Evolutionary conservation across 2,329 filamentous ascomycete species (phyloP), one percentile per base, ranked within the genome.

Genomic region (Fusarium oligoseptatum): DNA sequence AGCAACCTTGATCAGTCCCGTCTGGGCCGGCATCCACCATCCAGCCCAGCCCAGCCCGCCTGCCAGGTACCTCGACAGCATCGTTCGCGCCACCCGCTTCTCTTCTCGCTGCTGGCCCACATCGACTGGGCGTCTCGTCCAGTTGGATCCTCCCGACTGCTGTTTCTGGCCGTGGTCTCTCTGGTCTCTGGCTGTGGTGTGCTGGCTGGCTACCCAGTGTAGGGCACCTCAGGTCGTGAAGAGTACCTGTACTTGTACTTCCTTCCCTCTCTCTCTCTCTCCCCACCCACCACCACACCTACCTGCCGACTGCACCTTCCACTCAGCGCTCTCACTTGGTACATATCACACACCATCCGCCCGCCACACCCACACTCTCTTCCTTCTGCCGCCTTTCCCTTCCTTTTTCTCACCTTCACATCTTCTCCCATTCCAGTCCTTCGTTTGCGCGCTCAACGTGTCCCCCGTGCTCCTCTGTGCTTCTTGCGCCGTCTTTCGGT

Each of bases 351-450:
- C 71, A 73, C 74, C 72, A 68, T 67, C 74, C 75, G 65, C 78
- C 76, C 74, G 71, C 57, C 72, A 75, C 74, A 74, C 72, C 76
- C 76, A 77, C 75, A 50, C 71, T 36, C 52, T 41, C 56, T 37
- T 58, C 36, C 36, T 71, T 73, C 71, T 55, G 45, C 71, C 72
- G 66, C 72, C 56, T 74, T 76, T 76, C 74, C 76, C 75, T 71
- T 74, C 71, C 71, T 73, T 73, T 73, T 78, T 71, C 76, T 55
- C 78, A 74, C 73, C 75, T 77, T 79, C 80, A 77, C 77, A 76
- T 77, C 79, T 78, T 71, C 74, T 75, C 78, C 78, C 70, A 79
- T 83, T 78, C 76, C 79, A 79, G 79, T 82, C 81, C 70, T 76
- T 81, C 81, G 72, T 82, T 80, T 80, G 76, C 75, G 76, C 72